phyloP scores from a whole-genome alignment of 2,329 filamentous ascomycete species.

The Penicillium sp. region DNA sequence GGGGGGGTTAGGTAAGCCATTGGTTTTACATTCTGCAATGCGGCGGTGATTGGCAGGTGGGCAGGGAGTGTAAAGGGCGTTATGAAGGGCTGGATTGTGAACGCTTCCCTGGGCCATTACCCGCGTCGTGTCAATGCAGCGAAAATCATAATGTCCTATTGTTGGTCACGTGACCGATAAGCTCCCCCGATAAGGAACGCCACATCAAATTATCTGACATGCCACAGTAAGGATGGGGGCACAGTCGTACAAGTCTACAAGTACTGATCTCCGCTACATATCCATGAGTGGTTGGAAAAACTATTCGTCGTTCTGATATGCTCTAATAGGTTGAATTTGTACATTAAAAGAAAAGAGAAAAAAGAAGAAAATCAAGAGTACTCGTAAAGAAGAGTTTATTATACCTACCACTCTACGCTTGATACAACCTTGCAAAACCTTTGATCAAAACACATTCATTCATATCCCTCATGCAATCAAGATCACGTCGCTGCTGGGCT shows the following conservation, averaged over 20 bases:
- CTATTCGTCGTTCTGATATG: background rate
- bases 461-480: conserved; percentile 12
- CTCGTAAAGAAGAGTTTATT: background rate
- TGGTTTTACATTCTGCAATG: conserved; percentile 26
- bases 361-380: background rate
- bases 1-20: conserved; percentile 25
- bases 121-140: conserved; percentile 17
- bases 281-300: background rate
- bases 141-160: background rate
- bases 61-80: conserved; percentile 35
- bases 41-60: conserved; percentile 36
- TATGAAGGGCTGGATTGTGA: conserved; percentile 43
- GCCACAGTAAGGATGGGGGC: background rate
- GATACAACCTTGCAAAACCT: background rate
- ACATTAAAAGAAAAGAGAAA: background rate
- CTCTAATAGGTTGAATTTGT: background rate
- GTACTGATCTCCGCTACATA: background rate
- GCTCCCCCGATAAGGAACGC: conserved; percentile 1
- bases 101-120: conserved; percentile 21
- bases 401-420: background rate
- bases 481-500: conserved; percentile 2
- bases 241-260: background rate
- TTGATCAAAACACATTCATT: conserved; percentile 17
- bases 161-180: conserved; percentile 25
- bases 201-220: background rate